phyloP scores from a whole-genome alignment of 495 filamentous ascomycete genomes.

The Aspergillus asperescens region DNA sequence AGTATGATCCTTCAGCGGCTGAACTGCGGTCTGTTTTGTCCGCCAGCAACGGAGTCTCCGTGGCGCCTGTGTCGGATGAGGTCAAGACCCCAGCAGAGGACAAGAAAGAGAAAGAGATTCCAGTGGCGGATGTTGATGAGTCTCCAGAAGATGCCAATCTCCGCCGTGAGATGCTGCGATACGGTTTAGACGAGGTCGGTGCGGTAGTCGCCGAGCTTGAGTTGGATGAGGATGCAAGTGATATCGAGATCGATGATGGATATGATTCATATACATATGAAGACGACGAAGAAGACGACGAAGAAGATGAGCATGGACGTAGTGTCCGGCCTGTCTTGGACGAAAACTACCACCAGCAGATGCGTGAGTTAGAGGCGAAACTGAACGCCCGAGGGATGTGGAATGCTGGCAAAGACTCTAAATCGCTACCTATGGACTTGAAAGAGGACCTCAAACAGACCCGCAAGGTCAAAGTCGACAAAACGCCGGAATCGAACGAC shows the following conservation, averaged over 20 bases:
- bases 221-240: conserved; percentile 63
- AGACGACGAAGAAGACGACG: conserved; percentile 54
- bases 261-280: conserved; percentile 44
- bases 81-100: conserved; percentile 22
- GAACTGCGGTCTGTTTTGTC: neutral
- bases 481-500: conserved; percentile 5
- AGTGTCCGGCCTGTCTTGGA: conserved; percentile 56
- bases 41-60: neutral
- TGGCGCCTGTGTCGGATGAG: conserved; percentile 16
- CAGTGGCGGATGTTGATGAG: conserved; percentile 53
- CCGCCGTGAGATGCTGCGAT: conserved; percentile 87
- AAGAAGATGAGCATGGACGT: conserved; percentile 66
- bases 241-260: conserved; percentile 53
- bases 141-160: conserved; percentile 72
- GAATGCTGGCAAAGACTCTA: conserved; percentile 47
- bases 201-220: conserved; percentile 90
- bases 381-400: conserved; percentile 54
- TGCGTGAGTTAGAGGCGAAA: conserved; percentile 77
- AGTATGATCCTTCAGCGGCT: neutral
- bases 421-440: conserved; percentile 31
- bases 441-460: conserved; percentile 29
- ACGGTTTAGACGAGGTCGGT: conserved; percentile 77
- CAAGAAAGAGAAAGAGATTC: conserved; percentile 23
- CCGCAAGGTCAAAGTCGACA: conserved; percentile 16
- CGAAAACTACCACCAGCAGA: conserved; percentile 67